phyloP scores from a whole-genome alignment of 208 protist species.

The Leishmania arabica region DNA sequence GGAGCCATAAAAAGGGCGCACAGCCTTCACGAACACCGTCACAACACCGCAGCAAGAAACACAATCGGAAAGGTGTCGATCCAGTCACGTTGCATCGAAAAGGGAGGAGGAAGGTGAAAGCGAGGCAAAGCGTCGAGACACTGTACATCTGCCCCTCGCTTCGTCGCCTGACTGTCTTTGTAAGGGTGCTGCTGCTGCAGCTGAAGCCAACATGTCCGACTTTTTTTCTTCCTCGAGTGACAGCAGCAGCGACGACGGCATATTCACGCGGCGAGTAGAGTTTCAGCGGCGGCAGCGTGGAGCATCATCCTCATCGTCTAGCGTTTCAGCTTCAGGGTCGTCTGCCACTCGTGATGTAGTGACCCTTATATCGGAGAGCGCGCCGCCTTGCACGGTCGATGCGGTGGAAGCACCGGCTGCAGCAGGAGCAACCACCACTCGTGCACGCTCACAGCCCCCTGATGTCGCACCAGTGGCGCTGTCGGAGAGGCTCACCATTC shows the following conservation, averaged over 20 bases:
- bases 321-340: background rate
- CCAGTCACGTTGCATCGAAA: no score
- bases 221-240: background rate
- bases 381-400: background rate
- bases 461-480: background rate
- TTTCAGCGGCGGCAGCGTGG: conserved; percentile 6
- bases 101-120: background rate
- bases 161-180: background rate
- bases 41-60: background rate
- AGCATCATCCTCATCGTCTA: background rate
- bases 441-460: background rate
- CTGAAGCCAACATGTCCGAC: conserved; percentile 11
- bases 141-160: background rate
- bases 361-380: background rate
- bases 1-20: background rate
- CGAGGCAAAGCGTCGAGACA: background rate
- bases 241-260: conserved; percentile 29
- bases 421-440: background rate
- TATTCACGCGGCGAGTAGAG: conserved; percentile 29
- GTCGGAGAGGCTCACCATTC: background rate
- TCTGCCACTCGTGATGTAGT: background rate
- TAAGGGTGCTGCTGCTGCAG: background rate
- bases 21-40: background rate
- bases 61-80: no score
- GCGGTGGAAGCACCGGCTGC: background rate